phyloP scores from a whole-genome alignment of 768 basidiomycete genomes.

The Austroboletus eburneus region DNA sequence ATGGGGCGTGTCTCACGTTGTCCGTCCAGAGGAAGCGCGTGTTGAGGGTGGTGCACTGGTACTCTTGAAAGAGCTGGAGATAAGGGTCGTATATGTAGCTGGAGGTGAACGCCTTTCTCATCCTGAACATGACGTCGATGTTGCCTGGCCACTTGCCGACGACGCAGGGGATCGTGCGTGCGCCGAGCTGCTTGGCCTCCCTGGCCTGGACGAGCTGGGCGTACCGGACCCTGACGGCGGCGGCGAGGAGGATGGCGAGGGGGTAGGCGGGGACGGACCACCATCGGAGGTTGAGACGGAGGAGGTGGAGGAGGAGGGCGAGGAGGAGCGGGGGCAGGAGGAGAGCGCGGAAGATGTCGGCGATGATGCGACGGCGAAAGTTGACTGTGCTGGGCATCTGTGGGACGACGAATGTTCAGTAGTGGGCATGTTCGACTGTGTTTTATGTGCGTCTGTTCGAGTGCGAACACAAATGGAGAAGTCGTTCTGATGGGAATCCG shows the following conservation, averaged over 20 bases:
- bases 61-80: constrained; percentile 63
- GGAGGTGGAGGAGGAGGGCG: constrained; percentile 26
- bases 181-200: constrained; percentile 47
- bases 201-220: constrained; percentile 34
- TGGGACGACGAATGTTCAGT: too few species aligned
- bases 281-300: constrained; percentile 32
- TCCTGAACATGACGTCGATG: constrained; percentile 58
- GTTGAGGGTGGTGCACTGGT: constrained; percentile 67
- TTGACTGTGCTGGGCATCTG: not conserved
- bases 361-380: constrained; percentile 49
- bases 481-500: too few species aligned
- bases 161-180: constrained; percentile 51
- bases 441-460: too few species aligned
- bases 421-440: too few species aligned
- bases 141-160: constrained; percentile 77
- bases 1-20: too few species aligned
- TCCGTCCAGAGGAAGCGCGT: constrained; percentile 66
- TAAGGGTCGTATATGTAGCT: constrained; percentile 63
- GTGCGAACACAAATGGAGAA: too few species aligned
- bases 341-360: constrained; percentile 41
- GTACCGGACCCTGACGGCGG: constrained; percentile 33
- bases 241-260: constrained; percentile 40
- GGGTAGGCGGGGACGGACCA: constrained; percentile 37
- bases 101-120: constrained; percentile 52
- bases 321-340: constrained; percentile 40